phyloP scores from a whole-genome alignment of 176 grass and related monocot genomes.

The Raddia distichophylla region DNA sequence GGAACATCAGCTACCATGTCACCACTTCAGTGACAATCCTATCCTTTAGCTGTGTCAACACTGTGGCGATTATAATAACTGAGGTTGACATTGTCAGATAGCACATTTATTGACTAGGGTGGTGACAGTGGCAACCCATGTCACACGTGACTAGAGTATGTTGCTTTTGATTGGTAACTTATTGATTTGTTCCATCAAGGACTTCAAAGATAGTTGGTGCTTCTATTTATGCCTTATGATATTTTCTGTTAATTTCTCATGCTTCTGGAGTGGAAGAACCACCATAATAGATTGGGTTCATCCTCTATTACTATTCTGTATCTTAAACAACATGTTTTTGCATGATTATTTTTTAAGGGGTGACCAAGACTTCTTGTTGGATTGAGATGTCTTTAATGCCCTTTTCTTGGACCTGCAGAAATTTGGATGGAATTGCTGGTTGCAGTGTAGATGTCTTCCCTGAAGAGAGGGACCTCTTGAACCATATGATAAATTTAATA shows the following conservation, averaged over 20 bases:
- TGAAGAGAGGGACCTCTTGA: conserved; percentile 77
- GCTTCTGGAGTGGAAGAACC: conserved; percentile 12
- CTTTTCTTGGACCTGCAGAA: conserved; percentile 57
- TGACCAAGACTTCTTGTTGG: conserved; percentile 9
- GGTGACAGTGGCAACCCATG: conserved; percentile 9
- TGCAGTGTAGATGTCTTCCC: conserved; percentile 55
- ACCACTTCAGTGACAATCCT: neutral
- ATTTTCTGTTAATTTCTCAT: conserved; percentile 5
- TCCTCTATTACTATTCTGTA: neutral
- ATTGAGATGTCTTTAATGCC: conserved; percentile 30
- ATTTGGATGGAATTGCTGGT: conserved; percentile 63
- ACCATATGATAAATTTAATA: conserved; percentile 67
- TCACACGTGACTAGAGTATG: conserved; percentile 10
- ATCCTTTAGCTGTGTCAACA: conserved; percentile 21
- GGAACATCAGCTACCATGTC: neutral
- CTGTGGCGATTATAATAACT: conserved; percentile 5
- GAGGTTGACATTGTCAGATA: neutral
- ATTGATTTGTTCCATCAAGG: conserved; percentile 10
- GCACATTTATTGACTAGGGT: conserved; percentile 18
- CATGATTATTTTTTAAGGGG: conserved; percentile 7
- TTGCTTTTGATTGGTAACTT: conserved; percentile 30
- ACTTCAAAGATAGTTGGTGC: neutral
- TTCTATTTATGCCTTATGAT: conserved; percentile 33
- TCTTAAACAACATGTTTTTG: neutral
- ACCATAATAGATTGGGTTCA: neutral